A percentile compares a stretch with the other conserved stretches of the same genome.
phyloP scores from a whole-genome alignment of 345 rosid genomes.

The Erucastrum elatum region DNA sequence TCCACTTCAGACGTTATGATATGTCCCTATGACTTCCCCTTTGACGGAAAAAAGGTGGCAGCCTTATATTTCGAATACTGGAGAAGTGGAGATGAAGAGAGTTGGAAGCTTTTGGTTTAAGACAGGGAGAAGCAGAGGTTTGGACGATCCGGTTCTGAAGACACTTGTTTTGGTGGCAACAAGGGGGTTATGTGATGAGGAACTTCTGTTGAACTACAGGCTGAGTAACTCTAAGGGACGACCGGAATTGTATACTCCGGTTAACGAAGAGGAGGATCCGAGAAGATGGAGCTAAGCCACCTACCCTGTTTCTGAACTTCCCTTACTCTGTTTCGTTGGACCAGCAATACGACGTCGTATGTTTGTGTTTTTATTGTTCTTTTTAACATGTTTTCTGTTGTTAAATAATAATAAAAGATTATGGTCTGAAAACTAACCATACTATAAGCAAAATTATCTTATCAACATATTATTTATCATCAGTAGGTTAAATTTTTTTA shows the following conservation, averaged over 20 bases:
- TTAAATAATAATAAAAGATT: background rate
- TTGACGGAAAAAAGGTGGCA: constrained; percentile 61
- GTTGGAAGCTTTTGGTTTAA: constrained; percentile 89
- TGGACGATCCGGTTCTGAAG: constrained; percentile 52
- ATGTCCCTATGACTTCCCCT: constrained; percentile 86
- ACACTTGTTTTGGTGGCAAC: constrained; percentile 82
- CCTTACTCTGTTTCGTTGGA: background rate
- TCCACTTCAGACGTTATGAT: constrained; percentile 81
- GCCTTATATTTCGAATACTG: constrained; percentile 70
- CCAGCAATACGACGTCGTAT: background rate
- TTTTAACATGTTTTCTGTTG: background rate
- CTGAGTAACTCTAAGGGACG: constrained; percentile 69
- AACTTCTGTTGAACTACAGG: background rate
- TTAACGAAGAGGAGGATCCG: constrained; percentile 82
- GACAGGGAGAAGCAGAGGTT: constrained; percentile 41
- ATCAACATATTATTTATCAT: background rate
- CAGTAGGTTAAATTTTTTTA: background rate
- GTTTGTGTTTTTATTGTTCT: background rate
- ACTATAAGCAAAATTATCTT: background rate
- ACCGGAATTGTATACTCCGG: constrained; percentile 88
- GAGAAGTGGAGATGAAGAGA: constrained; percentile 74
- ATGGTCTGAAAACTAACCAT: background rate
- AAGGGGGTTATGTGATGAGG: constrained; percentile 40
- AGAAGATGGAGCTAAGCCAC: constrained; percentile 78
- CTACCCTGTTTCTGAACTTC: background rate